Base-by-base conservation (phyloP, 106 monocot species). In the Allium fistulosum region DNA sequence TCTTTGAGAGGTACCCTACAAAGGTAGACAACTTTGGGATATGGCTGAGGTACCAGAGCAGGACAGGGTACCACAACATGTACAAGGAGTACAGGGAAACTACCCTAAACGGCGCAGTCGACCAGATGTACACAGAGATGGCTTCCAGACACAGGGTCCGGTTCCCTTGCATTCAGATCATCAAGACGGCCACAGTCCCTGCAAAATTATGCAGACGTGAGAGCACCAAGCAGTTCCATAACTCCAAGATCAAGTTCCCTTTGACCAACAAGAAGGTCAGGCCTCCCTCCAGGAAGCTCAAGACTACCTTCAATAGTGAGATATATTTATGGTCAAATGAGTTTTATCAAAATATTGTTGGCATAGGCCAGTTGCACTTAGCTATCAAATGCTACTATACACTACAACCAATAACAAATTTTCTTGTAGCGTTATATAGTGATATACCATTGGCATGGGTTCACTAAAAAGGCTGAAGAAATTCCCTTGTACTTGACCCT, bases 51-150 rank as follows among this genome's bases (percentile, higher is more conserved):
- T 90, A 90, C 62, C 90, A 90, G 78, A 90, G 90, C 61, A 69
- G 90, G 68, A 90, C 90, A 0, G 90, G 90, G 11, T 90, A 90
- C 63, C 90, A 86, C 76, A 90, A 90, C 79, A 90, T 90, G 90
- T 90, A 90, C 86, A 79, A 83, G 69, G 83, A 83, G 69, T 83
- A 72, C 76, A 71, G 83, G 63, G 84, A 84, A 61, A 84, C 84
- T 46, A 84, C 84, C 3, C 63, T 84, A 62, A 84, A 84, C 26
- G 84, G 84, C 17, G 76, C 84, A 4, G 84, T 84, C 7, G 80
- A 84, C 66, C 79, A 79, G 57, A 84, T 84, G 84, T 84, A 84
- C 72, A 79, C 71, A n/a, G 84, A 84, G 71, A 84, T 84, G 84
- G 84, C 84, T 26, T 84, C 84, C 11, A 76, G 84, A 11, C 84